Percentiles rank a stretch among this genome's conserved stretches.
Evolutionary conservation across 2,329 filamentous ascomycete genomes (phyloP).

Genomic region (Chalaropsis ovoidea): DNA sequence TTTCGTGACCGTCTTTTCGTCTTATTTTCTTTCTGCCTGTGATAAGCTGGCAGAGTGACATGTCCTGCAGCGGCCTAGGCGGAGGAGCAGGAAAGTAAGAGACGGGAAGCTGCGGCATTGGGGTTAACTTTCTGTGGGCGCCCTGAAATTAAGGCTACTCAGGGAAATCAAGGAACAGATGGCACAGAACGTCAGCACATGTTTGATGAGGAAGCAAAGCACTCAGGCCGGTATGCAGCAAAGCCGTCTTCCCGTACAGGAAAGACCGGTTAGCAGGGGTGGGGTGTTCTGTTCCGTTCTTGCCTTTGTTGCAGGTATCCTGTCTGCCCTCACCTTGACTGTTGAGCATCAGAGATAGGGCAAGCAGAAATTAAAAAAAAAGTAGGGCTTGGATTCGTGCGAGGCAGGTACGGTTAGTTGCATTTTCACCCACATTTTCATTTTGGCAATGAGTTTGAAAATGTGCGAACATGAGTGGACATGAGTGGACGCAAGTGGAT

Average conservation of each 20-base stretch:
- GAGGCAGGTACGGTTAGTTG: slow-evolving; percentile 1
- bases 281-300: neutral
- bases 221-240: neutral
- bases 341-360: neutral
- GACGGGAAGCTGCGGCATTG: slow-evolving; percentile 3
- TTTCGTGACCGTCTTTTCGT: neutral
- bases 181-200: neutral
- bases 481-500: too few species aligned
- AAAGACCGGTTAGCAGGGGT: neutral
- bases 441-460: neutral
- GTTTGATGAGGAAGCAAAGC: neutral
- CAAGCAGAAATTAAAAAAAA: neutral
- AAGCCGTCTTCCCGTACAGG: neutral
- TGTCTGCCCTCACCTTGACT: neutral
- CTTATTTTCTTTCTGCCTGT: neutral
- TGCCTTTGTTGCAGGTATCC: neutral
- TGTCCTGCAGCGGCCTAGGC: neutral
- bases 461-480: neutral
- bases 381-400: slow-evolving; percentile 8
- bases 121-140: slow-evolving; percentile 4
- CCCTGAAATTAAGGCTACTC: neutral
- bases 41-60: neutral
- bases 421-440: slow-evolving; percentile 4
- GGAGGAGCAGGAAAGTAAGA: neutral
- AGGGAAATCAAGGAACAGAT: neutral